Conservation (phyloP, 106 monocot species). For the Platanthera guangdongensis region DNA sequence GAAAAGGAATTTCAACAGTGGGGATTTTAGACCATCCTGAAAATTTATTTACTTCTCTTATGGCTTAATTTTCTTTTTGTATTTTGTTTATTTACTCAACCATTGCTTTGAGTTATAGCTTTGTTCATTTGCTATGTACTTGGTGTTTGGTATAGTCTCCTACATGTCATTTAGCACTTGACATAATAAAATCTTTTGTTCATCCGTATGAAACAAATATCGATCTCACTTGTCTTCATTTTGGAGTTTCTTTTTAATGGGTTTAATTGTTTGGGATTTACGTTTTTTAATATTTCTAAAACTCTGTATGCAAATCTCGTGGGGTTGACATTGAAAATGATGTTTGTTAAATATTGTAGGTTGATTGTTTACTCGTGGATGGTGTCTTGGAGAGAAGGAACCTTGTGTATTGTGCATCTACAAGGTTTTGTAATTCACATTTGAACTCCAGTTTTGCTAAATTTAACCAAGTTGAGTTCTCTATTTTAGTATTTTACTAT, state of each 20-base stretch:
- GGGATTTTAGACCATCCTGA: background rate
- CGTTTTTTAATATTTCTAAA: background rate
- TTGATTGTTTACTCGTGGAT: slow-evolving; percentile 85
- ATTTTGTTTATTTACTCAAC: background rate
- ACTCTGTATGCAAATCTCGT: background rate
- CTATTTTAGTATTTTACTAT: too few species aligned
- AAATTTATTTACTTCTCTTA: background rate
- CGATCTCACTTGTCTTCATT: background rate
- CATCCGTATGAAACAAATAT: background rate
- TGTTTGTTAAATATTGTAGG: slow-evolving; percentile 34
- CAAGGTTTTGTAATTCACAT: slow-evolving; percentile 49
- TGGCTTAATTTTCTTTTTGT: background rate
- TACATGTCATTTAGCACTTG: background rate
- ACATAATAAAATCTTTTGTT: background rate
- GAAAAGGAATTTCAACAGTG: background rate
- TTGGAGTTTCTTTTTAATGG: background rate
- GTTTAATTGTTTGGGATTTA: background rate
- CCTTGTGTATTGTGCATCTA: slow-evolving; percentile 98
- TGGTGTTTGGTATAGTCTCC: background rate
- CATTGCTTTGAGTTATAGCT: background rate
- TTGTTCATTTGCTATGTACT: background rate
- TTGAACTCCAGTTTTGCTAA: background rate
- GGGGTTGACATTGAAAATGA: background rate
- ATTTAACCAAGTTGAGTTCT: background rate
- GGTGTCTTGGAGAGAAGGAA: slow-evolving; percentile 95